Base-by-base conservation (phyloP, 1,139 yeast genomes). In the Suhomyces guaymorum region DNA sequence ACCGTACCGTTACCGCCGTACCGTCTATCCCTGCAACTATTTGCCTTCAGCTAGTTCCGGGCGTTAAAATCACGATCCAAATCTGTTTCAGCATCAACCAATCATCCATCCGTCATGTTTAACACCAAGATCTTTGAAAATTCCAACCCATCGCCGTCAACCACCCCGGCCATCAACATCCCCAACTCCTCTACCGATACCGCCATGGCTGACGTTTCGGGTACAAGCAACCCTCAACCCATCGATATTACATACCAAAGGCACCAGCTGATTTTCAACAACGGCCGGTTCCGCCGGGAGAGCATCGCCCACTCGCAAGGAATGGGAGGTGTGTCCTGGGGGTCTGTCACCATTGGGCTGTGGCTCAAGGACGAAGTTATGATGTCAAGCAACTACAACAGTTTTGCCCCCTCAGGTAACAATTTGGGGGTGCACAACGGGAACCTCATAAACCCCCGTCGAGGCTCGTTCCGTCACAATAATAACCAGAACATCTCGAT, bases 321-420 rank as follows among this genome's bases (percentile, higher is more conserved):
- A 7, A 86, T 90, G 81, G 97, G 97, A 26, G 97, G 97, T 33
- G 86, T 92, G 24, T 83, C 95, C n/a, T 92, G 97, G 96, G 97
- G 97, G 16, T 89, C 95, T 2, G 80, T 89, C 41, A 84, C 95
- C 15, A 90, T 92, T 28, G 97, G 97, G 8, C 82, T 94, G 15
- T 92, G 97, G 97, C 70, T 92, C 25, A 85, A 89, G 57, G 97
- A 92, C 57, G 98, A 92, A 59, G 95, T 87, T 24, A 73, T 77
- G 75, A 68, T 66, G 78, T 60, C 71, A 36, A 64, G 55, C 39
- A 55, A 49, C 46, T 46, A 35, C 47, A 48, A 39, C 48, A 39
- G 38, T 28, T 28, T 35, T 43, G 42, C 42, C 44, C 39, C 8
- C 15, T 13, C 20, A 26, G 23, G 31, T 32, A 46, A 43, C 33